Evolutionary conservation across 2,329 filamentous ascomycete genomes (phyloP).

Genomic region (Penicillium sp.): DNA sequence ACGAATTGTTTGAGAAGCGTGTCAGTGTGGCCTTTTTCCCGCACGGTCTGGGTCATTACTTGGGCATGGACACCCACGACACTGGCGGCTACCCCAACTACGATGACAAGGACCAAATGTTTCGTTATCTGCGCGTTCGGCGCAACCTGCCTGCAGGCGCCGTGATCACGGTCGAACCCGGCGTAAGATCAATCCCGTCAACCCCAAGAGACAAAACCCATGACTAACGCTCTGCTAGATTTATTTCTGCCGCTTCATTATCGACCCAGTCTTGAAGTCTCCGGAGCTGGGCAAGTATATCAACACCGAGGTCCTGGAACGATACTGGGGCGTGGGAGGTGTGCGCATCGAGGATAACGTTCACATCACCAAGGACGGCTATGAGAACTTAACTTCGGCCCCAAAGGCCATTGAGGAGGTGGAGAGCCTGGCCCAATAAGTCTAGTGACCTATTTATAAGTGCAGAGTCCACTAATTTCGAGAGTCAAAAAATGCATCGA

Average conservation of each 20-base stretch:
- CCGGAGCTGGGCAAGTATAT: conserved; percentile 72
- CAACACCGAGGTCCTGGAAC: conserved; percentile 64
- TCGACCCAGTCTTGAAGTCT: conserved; percentile 71
- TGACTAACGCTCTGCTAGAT: conserved; percentile 46
- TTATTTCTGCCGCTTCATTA: conserved; percentile 89
- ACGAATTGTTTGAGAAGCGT: conserved; percentile 70
- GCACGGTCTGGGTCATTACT: conserved; percentile 83
- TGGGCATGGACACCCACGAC: conserved; percentile 92
- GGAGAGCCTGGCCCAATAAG: conserved; percentile 43
- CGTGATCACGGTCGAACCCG: conserved; percentile 92
- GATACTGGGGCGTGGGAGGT: conserved; percentile 85
- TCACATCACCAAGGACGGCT: conserved; percentile 69
- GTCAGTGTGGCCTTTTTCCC: conserved; percentile 90
- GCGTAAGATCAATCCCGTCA: conserved; percentile 51
- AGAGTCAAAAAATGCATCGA: background rate
- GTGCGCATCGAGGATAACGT: conserved; percentile 92
- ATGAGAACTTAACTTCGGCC: conserved; percentile 76
- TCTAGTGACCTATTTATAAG: background rate
- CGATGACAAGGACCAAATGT: conserved; percentile 74
- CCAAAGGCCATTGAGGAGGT: conserved; percentile 69
- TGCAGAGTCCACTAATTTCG: background rate
- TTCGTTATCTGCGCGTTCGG: conserved; percentile 78
- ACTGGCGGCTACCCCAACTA: conserved; percentile 74
- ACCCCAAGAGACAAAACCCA: background rate
- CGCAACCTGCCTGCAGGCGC: conserved; percentile 69